Evolutionary conservation across 805 yeast species (phyloP).

Genomic region (Pichia cephalocereana): DNA sequence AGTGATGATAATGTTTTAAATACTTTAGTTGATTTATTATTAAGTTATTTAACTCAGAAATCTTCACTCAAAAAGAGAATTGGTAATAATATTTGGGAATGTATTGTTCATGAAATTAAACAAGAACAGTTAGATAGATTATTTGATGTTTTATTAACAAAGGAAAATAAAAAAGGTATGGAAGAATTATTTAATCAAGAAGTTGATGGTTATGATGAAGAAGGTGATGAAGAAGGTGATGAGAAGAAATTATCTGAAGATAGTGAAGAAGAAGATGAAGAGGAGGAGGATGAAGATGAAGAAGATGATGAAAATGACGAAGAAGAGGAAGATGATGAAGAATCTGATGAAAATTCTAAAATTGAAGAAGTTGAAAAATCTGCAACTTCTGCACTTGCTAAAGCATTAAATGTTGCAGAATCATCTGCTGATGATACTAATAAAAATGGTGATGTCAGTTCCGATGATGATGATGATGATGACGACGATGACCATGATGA

Average conservation of each 20-base stretch:
- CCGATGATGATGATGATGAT: constrained; percentile 25
- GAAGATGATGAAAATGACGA: constrained; percentile 27
- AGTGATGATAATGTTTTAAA: background rate
- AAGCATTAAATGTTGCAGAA: constrained; percentile 59
- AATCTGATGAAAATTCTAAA: constrained; percentile 25
- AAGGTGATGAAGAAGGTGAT: constrained; percentile 33
- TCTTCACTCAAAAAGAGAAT: constrained; percentile 50
- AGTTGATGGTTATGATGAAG: constrained; percentile 37
- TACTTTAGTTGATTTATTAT: constrained; percentile 40
- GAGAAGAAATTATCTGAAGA: constrained; percentile 18
- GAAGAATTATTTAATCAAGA: constrained; percentile 61
- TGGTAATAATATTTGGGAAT: constrained; percentile 39
- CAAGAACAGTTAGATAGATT: constrained; percentile 38
- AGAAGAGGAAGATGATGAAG: constrained; percentile 36
- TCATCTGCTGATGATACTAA: constrained; percentile 19
- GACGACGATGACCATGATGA: constrained; percentile 28
- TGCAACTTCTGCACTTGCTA: constrained; percentile 57
- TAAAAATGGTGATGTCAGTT: constrained; percentile 26
- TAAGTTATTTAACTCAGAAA: constrained; percentile 49
- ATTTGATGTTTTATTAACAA: constrained; percentile 48
- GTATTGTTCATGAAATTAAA: constrained; percentile 37
- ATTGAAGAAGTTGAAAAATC: constrained; percentile 29
- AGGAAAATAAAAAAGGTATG: constrained; percentile 80
- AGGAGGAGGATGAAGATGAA: constrained; percentile 28
- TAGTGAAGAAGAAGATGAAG: constrained; percentile 12